Evolutionary conservation across 495 filamentous ascomycete species (phyloP), one percentile per base, ranked within the genome.

Genomic region (Aspergillus incahuasiensis): DNA sequence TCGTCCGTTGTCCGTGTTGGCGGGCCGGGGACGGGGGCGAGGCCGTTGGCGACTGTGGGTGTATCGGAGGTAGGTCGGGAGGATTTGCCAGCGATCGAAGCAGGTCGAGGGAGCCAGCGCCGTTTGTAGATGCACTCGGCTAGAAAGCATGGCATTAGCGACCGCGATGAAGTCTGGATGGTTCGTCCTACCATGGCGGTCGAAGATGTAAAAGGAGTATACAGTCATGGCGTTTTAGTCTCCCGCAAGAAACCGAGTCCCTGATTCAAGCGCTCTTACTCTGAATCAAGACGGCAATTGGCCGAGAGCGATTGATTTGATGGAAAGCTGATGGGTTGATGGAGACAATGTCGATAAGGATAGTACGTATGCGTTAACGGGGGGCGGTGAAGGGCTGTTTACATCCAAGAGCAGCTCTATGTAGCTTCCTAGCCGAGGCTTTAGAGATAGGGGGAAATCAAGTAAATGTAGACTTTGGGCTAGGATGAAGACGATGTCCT

Each of bases 181-280:
- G 32, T 25, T 35, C 34, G 40, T 60, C 79, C 65, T 81, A 97
- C 94, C 95, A 70, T 98, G 94, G 59, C 94, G 87, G 72, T 98
- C 94, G 63, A 98, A 98, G 65, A 98, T 96, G 78, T 96, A 97
- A 75, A 97, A 95, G 38, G 91, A 91, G 73, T 96, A 97, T 66
- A 97, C 88, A 53, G 87, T 83, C 94, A 97, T 97, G 56, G 69
- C 74, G 52, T 21, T 18, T 20, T 8, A 11, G 32, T 2, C 13
- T 12, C 13, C 32, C 32, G 32, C 32, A 30, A 2, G 50, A 16
- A 13, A 11, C 7, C 11, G 35, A 15, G 6, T 24, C 6, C 11
- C 21, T 6, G 39, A 43, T 8, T 18, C n/a, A 40, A 40, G 38
- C 1, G 38, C n/a, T 16, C 2, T 38, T 3, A 38, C 5, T 38